Evolutionary conservation across 306 rosid genomes (phyloP).

Genomic region (Castanopsis chinensis): DNA sequence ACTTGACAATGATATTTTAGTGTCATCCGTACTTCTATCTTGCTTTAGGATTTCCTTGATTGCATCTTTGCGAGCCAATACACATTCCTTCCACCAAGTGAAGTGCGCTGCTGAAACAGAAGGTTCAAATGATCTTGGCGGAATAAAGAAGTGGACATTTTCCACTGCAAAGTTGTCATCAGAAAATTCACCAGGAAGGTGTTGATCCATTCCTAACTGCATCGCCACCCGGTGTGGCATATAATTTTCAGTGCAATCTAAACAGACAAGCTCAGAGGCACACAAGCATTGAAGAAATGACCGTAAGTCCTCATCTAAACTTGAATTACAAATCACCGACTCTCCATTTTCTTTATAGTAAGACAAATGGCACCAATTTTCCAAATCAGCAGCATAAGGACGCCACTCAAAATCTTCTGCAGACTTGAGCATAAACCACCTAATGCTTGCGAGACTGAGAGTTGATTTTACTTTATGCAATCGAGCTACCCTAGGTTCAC

Average conservation of each 20-base stretch:
- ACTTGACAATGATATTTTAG: too few species aligned
- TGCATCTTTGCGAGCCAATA: neutral
- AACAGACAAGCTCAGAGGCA: slow-evolving; percentile 35
- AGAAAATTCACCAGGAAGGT: slow-evolving; percentile 35
- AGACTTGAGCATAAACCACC: neutral
- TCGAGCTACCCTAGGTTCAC: slow-evolving; percentile 14
- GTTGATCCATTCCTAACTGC: slow-evolving; percentile 22
- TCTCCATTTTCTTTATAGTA: slow-evolving; percentile 5
- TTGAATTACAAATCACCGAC: slow-evolving; percentile 10
- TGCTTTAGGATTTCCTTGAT: neutral
- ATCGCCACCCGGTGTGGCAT: slow-evolving; percentile 55
- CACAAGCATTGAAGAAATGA: slow-evolving; percentile 36
- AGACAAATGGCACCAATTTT: slow-evolving; percentile 15
- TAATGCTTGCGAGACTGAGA: too few species aligned
- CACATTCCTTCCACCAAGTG: neutral
- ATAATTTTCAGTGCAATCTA: neutral
- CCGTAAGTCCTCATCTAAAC: slow-evolving; percentile 9
- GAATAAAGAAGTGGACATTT: neutral
- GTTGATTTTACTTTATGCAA: neutral
- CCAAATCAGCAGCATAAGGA: slow-evolving; percentile 27
- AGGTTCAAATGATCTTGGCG: slow-evolving; percentile 16
- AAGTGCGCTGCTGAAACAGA: slow-evolving; percentile 12
- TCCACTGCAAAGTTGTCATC: too few species aligned
- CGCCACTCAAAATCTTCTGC: slow-evolving; percentile 37
- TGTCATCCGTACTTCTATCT: too few species aligned